Conservation (phyloP, 441 rosid species). For the Viola pubescens region DNA sequence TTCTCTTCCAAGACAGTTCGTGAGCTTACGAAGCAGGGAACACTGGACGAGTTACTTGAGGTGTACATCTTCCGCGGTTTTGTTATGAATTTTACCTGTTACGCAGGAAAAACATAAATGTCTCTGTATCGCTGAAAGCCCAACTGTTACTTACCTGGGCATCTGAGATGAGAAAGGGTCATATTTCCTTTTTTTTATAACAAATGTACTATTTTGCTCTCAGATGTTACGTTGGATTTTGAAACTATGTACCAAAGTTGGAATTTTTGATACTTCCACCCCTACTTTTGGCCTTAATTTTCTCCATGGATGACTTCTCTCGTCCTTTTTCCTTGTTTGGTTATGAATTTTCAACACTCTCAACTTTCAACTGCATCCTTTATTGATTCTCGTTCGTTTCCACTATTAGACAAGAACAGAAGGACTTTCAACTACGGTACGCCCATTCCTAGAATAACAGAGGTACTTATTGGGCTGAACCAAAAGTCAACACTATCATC, state of each 20-base stretch:
- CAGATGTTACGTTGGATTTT: slow-evolving; percentile 5
- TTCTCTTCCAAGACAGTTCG: not conserved
- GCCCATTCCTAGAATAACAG: no score
- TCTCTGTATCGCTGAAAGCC: slow-evolving; percentile 5
- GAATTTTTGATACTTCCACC: not conserved
- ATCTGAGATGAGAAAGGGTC: slow-evolving; percentile 4
- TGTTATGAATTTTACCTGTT: not conserved
- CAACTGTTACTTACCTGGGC: not conserved
- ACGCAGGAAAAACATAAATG: not conserved
- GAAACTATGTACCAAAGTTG: not conserved
- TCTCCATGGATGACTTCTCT: not conserved
- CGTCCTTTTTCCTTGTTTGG: not conserved
- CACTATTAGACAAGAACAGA: no score
- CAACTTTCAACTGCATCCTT: no score
- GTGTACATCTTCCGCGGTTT: slow-evolving; percentile 4
- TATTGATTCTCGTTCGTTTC: no score
- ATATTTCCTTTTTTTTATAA: no score
- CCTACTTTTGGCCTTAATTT: no score
- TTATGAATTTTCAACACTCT: not conserved
- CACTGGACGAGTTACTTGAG: not conserved
- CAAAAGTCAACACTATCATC: no score
- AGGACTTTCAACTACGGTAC: no score
- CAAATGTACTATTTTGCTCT: no score
- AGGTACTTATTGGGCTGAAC: no score
- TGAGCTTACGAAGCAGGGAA: not conserved